A percentile compares a stretch with the other conserved stretches of the same genome.
These are phyloP conservation scores for Hirschioporus abietinus DNA, from an alignment of 768 basidiomycete genomes.

Conservation along the genomic window DNA sequence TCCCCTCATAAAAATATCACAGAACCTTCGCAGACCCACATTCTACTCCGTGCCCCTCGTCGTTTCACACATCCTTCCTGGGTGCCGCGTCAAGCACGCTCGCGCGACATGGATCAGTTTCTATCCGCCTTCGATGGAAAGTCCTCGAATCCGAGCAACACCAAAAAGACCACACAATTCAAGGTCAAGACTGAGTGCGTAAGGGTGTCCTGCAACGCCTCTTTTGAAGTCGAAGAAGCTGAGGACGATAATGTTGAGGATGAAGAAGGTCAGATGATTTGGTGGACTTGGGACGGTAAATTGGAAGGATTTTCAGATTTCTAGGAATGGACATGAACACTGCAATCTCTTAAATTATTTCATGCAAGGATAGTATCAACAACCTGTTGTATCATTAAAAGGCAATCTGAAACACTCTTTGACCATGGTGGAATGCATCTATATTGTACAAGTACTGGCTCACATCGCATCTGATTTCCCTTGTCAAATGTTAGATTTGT, in stretches of 20 bases:
- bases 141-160: conserved; percentile 22
- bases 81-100: conserved; percentile 40
- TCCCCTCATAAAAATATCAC: conserved; percentile 5
- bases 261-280: conserved; percentile 44
- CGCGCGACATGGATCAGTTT: conserved; percentile 29
- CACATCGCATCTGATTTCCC: too few species aligned
- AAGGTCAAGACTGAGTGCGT: conserved; percentile 34
- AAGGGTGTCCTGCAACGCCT: conserved; percentile 28
- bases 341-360: conserved; percentile 1
- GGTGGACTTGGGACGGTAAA: conserved; percentile 50
- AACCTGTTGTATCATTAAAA: neutral
- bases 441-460: neutral
- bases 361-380: neutral
- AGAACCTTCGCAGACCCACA: conserved; percentile 45
- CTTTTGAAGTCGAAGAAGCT: neutral
- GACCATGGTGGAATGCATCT: neutral
- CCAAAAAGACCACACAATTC: conserved; percentile 19
- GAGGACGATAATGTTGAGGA: conserved; percentile 7
- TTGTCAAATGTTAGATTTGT: too few species aligned
- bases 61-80: conserved; percentile 42
- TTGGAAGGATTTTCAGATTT: conserved; percentile 43
- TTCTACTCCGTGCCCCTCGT: conserved; percentile 42
- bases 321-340: conserved; percentile 19
- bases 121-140: conserved; percentile 23
- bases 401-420: neutral